phyloP scores from a whole-genome alignment of 345 rosid genomes.

The Rubroshorea leprosula region DNA sequence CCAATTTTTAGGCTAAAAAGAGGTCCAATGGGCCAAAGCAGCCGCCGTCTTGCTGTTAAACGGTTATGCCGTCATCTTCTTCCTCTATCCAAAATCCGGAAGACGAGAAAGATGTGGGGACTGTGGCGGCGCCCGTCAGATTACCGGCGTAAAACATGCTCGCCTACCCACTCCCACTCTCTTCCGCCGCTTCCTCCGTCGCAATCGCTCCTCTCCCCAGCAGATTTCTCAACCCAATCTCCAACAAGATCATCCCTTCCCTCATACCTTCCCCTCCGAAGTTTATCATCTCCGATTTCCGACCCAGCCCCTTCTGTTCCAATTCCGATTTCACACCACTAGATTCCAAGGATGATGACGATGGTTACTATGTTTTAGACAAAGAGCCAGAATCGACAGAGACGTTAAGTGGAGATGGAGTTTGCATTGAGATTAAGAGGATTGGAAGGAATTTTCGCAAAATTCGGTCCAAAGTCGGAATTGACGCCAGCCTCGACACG shows the following conservation, averaged over 20 bases:
- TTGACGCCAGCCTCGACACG: slow-evolving; percentile 60
- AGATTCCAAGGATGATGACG: slow-evolving; percentile 10
- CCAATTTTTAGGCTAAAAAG: no score
- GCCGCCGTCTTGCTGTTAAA: neutral
- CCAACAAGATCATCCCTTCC: slow-evolving; percentile 2
- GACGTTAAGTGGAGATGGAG: slow-evolving; percentile 42
- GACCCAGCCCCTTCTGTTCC: slow-evolving; percentile 22
- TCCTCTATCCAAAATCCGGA: neutral
- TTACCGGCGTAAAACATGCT: slow-evolving; percentile 29
- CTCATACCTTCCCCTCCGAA: slow-evolving; percentile 5
- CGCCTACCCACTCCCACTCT: slow-evolving; percentile 26
- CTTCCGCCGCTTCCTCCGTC: slow-evolving; percentile 7
- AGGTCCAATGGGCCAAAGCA: neutral
- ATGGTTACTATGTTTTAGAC: slow-evolving; percentile 27
- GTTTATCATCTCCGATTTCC: slow-evolving; percentile 14
- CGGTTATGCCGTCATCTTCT: neutral
- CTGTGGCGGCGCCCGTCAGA: neutral
- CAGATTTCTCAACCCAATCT: neutral
- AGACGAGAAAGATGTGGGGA: neutral
- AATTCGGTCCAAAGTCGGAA: slow-evolving; percentile 61
- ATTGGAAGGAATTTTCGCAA: slow-evolving; percentile 60
- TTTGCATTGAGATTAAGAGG: slow-evolving; percentile 48
- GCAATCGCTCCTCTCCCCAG: slow-evolving; percentile 13
- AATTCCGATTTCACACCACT: slow-evolving; percentile 20
- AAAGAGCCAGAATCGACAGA: slow-evolving; percentile 19